These are phyloP conservation scores for Botrytis tulipae DNA, from an alignment of 2,329 filamentous ascomycete species.

Conservation along the genomic window DNA sequence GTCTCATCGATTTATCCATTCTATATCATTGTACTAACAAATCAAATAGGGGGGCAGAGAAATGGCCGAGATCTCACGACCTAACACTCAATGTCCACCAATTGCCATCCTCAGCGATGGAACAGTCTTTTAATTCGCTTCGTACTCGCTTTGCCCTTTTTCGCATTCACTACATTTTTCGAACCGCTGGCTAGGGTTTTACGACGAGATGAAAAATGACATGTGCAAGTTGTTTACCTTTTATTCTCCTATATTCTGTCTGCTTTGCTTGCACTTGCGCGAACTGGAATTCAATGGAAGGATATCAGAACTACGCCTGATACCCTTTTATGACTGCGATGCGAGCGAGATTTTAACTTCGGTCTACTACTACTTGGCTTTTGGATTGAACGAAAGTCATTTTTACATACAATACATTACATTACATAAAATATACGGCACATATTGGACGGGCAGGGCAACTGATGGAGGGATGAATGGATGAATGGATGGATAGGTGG, in stretches of 20 bases:
- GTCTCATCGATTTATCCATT: constrained; percentile 33
- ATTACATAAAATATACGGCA: constrained; percentile 6
- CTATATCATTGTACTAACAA: constrained; percentile 21
- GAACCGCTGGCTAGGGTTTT: constrained; percentile 15
- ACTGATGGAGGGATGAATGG: constrained; percentile 3
- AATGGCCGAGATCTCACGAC: constrained; percentile 90
- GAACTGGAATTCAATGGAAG: not conserved
- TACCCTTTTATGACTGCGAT: constrained; percentile 17
- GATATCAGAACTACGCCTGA: constrained; percentile 7
- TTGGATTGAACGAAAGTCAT: not conserved
- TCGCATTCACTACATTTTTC: constrained; percentile 6
- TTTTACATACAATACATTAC: constrained; percentile 7
- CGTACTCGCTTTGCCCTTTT: constrained; percentile 10
- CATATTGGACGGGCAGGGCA: constrained; percentile 8
- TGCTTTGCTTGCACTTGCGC: constrained; percentile 10
- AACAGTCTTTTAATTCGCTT: constrained; percentile 73
- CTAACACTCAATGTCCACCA: constrained; percentile 81
- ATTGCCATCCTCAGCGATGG: constrained; percentile 96
- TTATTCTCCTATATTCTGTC: not conserved
- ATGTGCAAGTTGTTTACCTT: constrained; percentile 5
- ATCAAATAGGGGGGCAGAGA: constrained; percentile 76
- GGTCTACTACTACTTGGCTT: constrained; percentile 7
- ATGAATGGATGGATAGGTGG: constrained; percentile 9
- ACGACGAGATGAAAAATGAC: constrained; percentile 19
- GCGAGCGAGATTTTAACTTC: constrained; percentile 13